Conservation (phyloP, 345 rosid genomes). For the Eucalyptus dawsonii region DNA sequence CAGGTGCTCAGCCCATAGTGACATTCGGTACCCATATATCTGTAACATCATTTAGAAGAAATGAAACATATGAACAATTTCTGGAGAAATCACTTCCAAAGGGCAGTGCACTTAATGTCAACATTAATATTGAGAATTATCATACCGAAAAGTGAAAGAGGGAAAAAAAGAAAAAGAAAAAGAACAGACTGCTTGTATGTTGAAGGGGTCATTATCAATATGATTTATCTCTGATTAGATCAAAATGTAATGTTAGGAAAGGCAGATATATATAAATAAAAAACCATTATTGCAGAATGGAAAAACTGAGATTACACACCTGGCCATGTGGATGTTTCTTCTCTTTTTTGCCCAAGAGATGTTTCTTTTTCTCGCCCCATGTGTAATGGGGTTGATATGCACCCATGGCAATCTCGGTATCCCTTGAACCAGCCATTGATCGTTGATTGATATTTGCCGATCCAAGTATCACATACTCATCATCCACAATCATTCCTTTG, state of each 20-base stretch:
- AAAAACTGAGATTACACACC: slow-evolving; percentile 5
- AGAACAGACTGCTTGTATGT: neutral
- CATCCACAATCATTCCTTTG: slow-evolving; percentile 83
- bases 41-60: neutral
- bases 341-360: slow-evolving; percentile 8
- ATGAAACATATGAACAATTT: neutral
- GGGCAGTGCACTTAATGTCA: neutral
- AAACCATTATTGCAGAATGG: neutral
- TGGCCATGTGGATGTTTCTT: slow-evolving; percentile 28
- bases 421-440: slow-evolving; percentile 75
- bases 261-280: neutral
- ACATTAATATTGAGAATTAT: neutral
- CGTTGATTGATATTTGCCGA: slow-evolving; percentile 86
- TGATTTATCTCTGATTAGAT: too few species aligned
- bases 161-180: neutral
- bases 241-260: neutral
- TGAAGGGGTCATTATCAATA: too few species aligned
- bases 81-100: neutral
- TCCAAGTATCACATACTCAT: slow-evolving; percentile 70
- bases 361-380: slow-evolving; percentile 39
- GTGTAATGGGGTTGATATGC: slow-evolving; percentile 61
- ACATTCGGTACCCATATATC: slow-evolving; percentile 79
- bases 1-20: slow-evolving; percentile 88
- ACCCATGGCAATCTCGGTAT: slow-evolving; percentile 88
- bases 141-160: neutral